Conservation (phyloP, 2,329 filamentous ascomycete genomes). For the Juglanconis juglandina region DNA sequence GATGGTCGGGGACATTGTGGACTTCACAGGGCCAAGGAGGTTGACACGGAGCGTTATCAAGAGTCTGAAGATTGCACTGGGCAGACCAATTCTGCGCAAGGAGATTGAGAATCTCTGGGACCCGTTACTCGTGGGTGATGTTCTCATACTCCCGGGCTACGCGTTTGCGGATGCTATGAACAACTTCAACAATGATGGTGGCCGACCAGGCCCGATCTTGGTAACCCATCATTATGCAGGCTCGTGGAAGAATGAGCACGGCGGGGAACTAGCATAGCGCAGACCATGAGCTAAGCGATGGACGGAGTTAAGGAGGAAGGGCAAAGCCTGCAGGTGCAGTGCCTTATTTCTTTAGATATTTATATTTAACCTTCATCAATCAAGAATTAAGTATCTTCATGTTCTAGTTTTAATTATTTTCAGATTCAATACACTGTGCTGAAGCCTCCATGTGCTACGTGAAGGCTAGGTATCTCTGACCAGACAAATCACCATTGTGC, state of each 20-base stretch:
- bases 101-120: background rate
- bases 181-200: background rate
- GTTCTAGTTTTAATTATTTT: too few species aligned
- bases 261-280: slow-evolving; percentile 5
- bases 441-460: too few species aligned
- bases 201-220: slow-evolving; percentile 1
- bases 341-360: too few species aligned
- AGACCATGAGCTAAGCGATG: background rate
- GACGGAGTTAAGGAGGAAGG: too few species aligned
- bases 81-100: background rate
- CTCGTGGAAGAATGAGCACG: slow-evolving; percentile 15
- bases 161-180: background rate
- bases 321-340: too few species aligned
- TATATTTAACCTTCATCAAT: too few species aligned
- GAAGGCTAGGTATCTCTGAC: too few species aligned
- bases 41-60: slow-evolving; percentile 15
- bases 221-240: slow-evolving; percentile 17
- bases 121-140: background rate
- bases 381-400: too few species aligned
- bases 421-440: too few species aligned
- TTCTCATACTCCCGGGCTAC: slow-evolving; percentile 1
- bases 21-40: slow-evolving; percentile 18
- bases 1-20: slow-evolving; percentile 20
- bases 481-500: too few species aligned
- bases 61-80: slow-evolving; percentile 6